A percentile compares a stretch with the other conserved stretches of the same genome.
phyloP scores from a whole-genome alignment of 306 rosid genomes.

The Medicago arabica region DNA sequence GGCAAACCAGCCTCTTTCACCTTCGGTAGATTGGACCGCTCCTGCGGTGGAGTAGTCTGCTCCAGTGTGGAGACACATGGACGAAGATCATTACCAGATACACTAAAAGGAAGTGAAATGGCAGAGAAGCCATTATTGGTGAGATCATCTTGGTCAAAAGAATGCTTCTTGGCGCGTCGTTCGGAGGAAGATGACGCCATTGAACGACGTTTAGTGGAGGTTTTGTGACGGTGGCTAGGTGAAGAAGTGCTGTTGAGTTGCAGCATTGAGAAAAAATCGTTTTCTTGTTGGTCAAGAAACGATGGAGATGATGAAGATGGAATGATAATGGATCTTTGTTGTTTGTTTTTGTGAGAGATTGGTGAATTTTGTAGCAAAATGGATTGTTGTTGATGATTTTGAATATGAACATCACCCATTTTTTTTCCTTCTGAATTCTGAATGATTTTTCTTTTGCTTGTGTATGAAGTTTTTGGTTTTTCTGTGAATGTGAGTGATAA shows the following conservation, averaged over 20 bases:
- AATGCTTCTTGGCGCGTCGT: conserved; percentile 41
- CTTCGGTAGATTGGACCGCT: background rate
- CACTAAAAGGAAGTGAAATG: conserved; percentile 38
- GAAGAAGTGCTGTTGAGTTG: conserved; percentile 33
- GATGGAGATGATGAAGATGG: conserved; percentile 12
- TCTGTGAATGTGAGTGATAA: background rate
- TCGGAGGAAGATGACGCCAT: conserved; percentile 8
- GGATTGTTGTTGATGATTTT: conserved; percentile 6
- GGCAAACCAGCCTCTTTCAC: conserved; percentile 34
- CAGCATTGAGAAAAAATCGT: conserved; percentile 39
- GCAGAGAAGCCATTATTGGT: conserved; percentile 44
- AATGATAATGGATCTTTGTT: background rate
- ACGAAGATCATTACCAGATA: conserved; percentile 34
- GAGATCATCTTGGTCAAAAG: conserved; percentile 35
- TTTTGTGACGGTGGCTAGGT: conserved; percentile 27
- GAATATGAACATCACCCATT: conserved; percentile 15
- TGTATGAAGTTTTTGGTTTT: background rate
- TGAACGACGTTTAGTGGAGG: conserved; percentile 44
- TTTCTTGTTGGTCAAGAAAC: background rate
- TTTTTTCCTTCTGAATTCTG: background rate
- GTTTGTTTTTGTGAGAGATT: background rate
- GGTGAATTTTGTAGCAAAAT: background rate
- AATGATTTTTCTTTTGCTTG: background rate
- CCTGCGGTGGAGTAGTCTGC: background rate
- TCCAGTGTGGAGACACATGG: conserved; percentile 34